These are phyloP conservation scores for Erythrophleum fordii DNA, from an alignment of 306 rosid genomes.

Conservation along the genomic window DNA sequence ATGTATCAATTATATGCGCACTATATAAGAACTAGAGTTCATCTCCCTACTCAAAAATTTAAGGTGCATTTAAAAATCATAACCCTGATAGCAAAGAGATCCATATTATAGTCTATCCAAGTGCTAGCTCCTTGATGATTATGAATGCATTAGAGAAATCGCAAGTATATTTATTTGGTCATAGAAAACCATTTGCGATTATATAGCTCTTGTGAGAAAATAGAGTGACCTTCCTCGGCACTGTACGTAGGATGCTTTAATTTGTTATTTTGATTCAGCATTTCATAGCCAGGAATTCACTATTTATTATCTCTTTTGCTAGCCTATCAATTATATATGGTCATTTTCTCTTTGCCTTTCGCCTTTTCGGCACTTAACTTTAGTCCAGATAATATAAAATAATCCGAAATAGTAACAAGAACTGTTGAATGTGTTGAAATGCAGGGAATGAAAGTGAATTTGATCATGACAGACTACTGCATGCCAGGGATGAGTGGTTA, in stretches of 20 bases:
- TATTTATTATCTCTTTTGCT: neutral
- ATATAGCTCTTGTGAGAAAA: neutral
- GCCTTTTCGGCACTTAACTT: neutral
- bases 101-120: neutral
- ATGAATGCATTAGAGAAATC: neutral
- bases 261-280: neutral
- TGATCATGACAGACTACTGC: slow-evolving; percentile 99
- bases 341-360: neutral
- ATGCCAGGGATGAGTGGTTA: slow-evolving; percentile 99
- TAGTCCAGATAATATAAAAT: slow-evolving; percentile 8
- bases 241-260: neutral
- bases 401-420: slow-evolving; percentile 8
- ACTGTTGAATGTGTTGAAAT: slow-evolving; percentile 29
- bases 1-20: neutral
- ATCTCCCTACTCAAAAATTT: neutral
- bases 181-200: neutral
- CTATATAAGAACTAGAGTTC: neutral
- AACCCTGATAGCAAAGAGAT: neutral
- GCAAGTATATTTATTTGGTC: neutral
- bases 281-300: neutral
- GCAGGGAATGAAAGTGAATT: slow-evolving; percentile 88
- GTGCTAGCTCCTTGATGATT: neutral
- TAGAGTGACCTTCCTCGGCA: neutral
- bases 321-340: slow-evolving; percentile 7
- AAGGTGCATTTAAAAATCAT: neutral